Evolutionary conservation across 2,329 filamentous ascomycete species (phyloP).

Genomic region (Colletotrichum abscissum): DNA sequence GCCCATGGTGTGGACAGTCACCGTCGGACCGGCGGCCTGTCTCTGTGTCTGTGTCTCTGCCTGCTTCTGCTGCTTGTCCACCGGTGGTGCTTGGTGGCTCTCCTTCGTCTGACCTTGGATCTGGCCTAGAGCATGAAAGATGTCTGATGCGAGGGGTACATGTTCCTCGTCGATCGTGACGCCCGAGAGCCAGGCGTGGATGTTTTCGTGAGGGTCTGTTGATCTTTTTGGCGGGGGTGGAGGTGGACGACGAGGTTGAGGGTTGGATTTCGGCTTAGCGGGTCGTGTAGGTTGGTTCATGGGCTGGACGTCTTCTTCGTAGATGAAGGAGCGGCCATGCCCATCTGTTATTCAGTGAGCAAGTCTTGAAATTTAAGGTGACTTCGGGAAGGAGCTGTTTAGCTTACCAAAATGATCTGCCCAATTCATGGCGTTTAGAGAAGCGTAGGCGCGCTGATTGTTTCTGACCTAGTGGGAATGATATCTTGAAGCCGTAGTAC

Average conservation of each 20-base stretch:
- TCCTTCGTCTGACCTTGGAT: neutral
- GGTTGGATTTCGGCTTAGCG: neutral
- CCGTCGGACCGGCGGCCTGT: neutral
- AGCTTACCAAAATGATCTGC: conserved; percentile 19
- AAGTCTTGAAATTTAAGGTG: no score
- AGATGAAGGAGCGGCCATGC: conserved; percentile 1
- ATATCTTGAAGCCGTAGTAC: neutral
- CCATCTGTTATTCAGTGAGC: no score
- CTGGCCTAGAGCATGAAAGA: neutral
- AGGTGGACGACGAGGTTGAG: neutral
- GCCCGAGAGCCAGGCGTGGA: conserved; percentile 23
- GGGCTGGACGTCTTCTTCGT: conserved; percentile 4
- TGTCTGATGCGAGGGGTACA: conserved; percentile 13
- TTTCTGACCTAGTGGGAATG: neutral
- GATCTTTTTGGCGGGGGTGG: neutral
- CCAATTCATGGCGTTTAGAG: neutral
- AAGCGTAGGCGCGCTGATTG: neutral
- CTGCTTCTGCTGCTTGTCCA: neutral
- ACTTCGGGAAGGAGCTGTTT: neutral
- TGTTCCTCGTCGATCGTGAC: conserved; percentile 18
- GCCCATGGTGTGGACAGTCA: conserved; percentile 25
- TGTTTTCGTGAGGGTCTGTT: conserved; percentile 7
- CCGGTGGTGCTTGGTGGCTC: neutral
- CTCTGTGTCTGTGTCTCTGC: no score
- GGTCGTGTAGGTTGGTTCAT: neutral